Percentiles rank a stretch among this genome's conserved stretches.
Conservation (phyloP, 768 basidiomycete genomes). For the Lactarius deliciosus region DNA sequence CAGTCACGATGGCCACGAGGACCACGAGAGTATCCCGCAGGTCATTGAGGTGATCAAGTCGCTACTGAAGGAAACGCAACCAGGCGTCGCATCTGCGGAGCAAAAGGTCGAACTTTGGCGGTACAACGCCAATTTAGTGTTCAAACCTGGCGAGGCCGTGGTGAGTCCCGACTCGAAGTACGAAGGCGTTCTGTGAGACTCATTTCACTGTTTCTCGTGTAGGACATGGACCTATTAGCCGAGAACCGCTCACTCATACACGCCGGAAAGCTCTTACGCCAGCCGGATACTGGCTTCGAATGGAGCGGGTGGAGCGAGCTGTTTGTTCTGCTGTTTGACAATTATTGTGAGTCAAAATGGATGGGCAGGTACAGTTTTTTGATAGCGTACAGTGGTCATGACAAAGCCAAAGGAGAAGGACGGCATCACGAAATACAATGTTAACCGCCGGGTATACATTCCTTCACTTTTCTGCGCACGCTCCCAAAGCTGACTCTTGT, state of each 20-base stretch:
- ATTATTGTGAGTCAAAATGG: constrained; percentile 65
- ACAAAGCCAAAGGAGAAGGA: constrained; percentile 84
- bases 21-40: constrained; percentile 76
- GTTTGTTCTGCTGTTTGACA: constrained; percentile 89
- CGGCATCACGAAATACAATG: constrained; percentile 69
- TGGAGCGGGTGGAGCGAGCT: constrained; percentile 91
- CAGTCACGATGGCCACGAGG: constrained; percentile 73
- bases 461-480: background rate
- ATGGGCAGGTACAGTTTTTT: background rate
- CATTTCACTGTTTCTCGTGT: background rate
- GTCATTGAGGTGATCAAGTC: constrained; percentile 85
- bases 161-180: constrained; percentile 37
- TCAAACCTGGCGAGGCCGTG: constrained; percentile 75
- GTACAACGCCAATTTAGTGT: constrained; percentile 74
- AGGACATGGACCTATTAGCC: constrained; percentile 89
- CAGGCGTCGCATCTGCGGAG: constrained; percentile 81
- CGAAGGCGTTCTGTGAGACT: background rate
- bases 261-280: constrained; percentile 77
- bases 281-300: constrained; percentile 85
- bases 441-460: constrained; percentile 68
- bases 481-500: constrained; percentile 6
- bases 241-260: constrained; percentile 82
- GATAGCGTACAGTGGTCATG: constrained; percentile 65
- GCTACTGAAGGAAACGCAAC: constrained; percentile 84
- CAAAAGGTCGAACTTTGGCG: constrained; percentile 89